Evolutionary conservation across 2,329 filamentous ascomycete species (phyloP).

Genomic region (Cordyceps sp.): DNA sequence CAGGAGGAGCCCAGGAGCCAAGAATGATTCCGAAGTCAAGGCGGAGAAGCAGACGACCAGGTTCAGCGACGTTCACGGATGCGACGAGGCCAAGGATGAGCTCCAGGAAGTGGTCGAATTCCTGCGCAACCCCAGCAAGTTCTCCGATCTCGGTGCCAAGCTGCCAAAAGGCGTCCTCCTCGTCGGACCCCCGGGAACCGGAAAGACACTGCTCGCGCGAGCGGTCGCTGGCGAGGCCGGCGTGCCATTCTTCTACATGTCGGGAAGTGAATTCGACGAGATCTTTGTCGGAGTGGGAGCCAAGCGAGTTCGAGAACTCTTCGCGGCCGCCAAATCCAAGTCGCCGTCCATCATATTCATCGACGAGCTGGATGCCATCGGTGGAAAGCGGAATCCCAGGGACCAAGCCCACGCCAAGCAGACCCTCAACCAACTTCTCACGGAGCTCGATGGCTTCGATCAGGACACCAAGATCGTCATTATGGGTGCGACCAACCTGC

Average conservation of each 20-base stretch:
- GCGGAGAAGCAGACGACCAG: conserved; percentile 82
- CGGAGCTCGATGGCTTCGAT: conserved; percentile 92
- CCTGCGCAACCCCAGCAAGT: conserved; percentile 79
- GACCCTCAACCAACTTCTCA: conserved; percentile 91
- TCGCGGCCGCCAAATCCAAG: conserved; percentile 66
- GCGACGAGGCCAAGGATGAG: conserved; percentile 96
- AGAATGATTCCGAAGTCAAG: conserved; percentile 69
- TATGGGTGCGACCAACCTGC: conserved; percentile 91
- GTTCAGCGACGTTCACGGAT: conserved; percentile 90
- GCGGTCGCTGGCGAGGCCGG: conserved; percentile 94
- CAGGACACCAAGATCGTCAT: conserved; percentile 92
- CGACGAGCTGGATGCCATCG: conserved; percentile 86
- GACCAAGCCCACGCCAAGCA: conserved; percentile 95
- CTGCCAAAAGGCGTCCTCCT: conserved; percentile 92
- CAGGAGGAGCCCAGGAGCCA: conserved; percentile 55
- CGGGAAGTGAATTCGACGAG: conserved; percentile 95
- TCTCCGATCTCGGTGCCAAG: conserved; percentile 87
- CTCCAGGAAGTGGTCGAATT: conserved; percentile 95
- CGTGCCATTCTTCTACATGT: conserved; percentile 99
- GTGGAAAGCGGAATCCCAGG: conserved; percentile 78
- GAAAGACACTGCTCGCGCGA: conserved; percentile 88
- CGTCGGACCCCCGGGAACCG: conserved; percentile 89
- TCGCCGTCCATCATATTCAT: conserved; percentile 90
- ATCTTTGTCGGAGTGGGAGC: conserved; percentile 95
- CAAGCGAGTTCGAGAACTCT: conserved; percentile 91